Evolutionary conservation across 2,329 filamentous ascomycete genomes (phyloP).

Genomic region (Chrysosporium queenslandicum): DNA sequence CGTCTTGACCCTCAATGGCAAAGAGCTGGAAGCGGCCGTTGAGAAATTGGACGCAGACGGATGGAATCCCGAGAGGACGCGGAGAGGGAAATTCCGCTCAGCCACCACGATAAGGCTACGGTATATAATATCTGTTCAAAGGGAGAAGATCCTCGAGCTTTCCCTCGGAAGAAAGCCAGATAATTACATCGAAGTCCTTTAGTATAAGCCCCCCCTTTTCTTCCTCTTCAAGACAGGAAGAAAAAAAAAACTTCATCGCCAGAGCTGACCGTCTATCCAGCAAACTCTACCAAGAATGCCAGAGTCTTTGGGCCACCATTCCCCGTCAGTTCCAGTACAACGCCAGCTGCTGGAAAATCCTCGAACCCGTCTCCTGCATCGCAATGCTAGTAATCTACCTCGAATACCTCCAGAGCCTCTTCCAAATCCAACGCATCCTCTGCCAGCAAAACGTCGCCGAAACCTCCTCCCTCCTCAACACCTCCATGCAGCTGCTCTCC

Average conservation of each 20-base stretch:
- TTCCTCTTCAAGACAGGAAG: background rate
- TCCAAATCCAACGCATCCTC: slow-evolving; percentile 21
- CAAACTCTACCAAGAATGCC: slow-evolving; percentile 17
- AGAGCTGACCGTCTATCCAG: slow-evolving; percentile 8
- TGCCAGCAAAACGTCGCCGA: slow-evolving; percentile 16
- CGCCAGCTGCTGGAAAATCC: slow-evolving; percentile 13
- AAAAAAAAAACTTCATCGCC: background rate
- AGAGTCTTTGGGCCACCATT: slow-evolving; percentile 18
- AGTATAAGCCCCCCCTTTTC: slow-evolving; percentile 5
- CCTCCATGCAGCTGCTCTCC: slow-evolving; percentile 20
- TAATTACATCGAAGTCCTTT: slow-evolving; percentile 11
- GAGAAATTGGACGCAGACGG: slow-evolving; percentile 18
- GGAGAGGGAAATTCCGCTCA: slow-evolving; percentile 14
- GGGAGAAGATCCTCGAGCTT: slow-evolving; percentile 21
- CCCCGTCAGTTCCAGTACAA: slow-evolving; percentile 19
- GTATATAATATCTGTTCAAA: slow-evolving; percentile 18
- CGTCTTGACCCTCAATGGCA: slow-evolving; percentile 17
- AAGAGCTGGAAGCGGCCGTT: slow-evolving; percentile 14
- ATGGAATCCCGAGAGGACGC: slow-evolving; percentile 17
- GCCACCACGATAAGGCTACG: slow-evolving; percentile 19
- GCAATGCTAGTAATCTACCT: slow-evolving; percentile 18
- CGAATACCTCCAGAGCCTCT: slow-evolving; percentile 19
- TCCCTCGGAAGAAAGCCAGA: slow-evolving; percentile 16
- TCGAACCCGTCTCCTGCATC: slow-evolving; percentile 11
- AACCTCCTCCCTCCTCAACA: slow-evolving; percentile 18